Evolutionary conservation across 139 green algal species (phyloP), one percentile per base, ranked within the genome.

Genomic region (Tetradesmus lagerheimii): DNA sequence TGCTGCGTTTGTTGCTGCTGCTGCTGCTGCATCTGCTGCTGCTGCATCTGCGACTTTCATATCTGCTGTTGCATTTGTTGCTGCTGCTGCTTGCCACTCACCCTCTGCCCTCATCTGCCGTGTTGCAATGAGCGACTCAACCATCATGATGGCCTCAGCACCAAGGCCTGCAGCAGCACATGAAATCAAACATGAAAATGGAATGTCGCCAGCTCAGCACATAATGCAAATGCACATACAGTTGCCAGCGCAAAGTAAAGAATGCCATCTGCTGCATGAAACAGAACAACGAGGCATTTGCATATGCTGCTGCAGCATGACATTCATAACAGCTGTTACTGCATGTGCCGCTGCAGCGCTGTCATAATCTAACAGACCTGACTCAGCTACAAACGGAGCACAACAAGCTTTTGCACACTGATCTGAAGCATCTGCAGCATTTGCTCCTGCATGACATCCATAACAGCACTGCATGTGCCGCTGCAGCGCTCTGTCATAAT

Each of bases 111-210:
- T 27, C 74, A 90, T 50, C 45, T 84, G 86, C 31, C 38, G 23
- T 11, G 75, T 90, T 38, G 43, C 67, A 14, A 90, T 74, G 16
- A 90, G 86, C 38, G 86, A 41, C 27, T 90, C 74, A 2, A 90
- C 38, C 0, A 90, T 90, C 35, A 74, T 85, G 16, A 90, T 78
- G 20, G 86, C 86, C 78, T 90, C 86, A 4, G 86, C 35, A 29
- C 86, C 86, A 43, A 90, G 34, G 43, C 86, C 86, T 90, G 86
- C 34, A 89, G 14, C 15, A n/a, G n/a, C n/a, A n/a, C n/a, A n/a
- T n/a, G n/a, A n/a, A n/a, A n/a, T n/a, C n/a, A n/a, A n/a, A n/a
- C n/a, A n/a, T n/a, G n/a, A n/a, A n/a, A n/a, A n/a, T n/a, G n/a
- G n/a, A n/a, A n/a, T n/a, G n/a, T n/a, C n/a, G n/a, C n/a, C n/a